These are phyloP conservation scores for Breynia disticha DNA, from an alignment of 441 rosid genomes.

Conservation along the genomic window DNA sequence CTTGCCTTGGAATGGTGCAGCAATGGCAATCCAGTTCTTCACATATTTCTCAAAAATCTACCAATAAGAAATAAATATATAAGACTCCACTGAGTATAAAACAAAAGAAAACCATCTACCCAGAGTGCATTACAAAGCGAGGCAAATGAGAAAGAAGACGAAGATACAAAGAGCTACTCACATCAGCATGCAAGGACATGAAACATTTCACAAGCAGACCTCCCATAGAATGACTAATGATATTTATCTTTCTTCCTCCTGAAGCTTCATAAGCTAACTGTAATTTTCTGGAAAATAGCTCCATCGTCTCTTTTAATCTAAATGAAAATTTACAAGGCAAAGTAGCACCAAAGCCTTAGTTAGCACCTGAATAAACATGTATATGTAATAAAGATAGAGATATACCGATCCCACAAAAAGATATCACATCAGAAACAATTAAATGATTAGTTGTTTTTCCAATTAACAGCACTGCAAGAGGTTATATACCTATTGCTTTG, in stretches of 20 bases:
- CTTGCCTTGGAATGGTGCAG: slow-evolving; percentile 83
- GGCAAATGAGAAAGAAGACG: slow-evolving; percentile 2
- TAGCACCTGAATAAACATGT: slow-evolving; percentile 1
- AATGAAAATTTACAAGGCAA: slow-evolving; percentile 10
- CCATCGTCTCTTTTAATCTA: slow-evolving; percentile 70
- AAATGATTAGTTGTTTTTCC: background rate
- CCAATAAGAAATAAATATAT: slow-evolving; percentile 4
- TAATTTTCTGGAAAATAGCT: slow-evolving; percentile 52
- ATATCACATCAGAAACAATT: background rate
- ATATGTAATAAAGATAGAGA: background rate
- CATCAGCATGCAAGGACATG: slow-evolving; percentile 75
- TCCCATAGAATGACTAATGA: slow-evolving; percentile 95
- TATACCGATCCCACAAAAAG: background rate
- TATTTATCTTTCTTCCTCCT: slow-evolving; percentile 82
- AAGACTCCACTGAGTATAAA: background rate
- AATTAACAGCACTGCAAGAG: background rate
- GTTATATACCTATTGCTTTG: slow-evolving; percentile 79
- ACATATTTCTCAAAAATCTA: slow-evolving; percentile 88
- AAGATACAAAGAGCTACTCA: slow-evolving; percentile 20
- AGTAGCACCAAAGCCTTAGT: slow-evolving; percentile 3
- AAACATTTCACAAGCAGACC: slow-evolving; percentile 90
- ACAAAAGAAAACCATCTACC: background rate
- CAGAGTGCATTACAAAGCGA: no score
- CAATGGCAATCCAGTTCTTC: slow-evolving; percentile 91
- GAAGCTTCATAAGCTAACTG: slow-evolving; percentile 64